A percentile compares a stretch with the other conserved stretches of the same genome.
Conservation (phyloP, 139 green algal species). For the Tetratostichococcus sp. region DNA sequence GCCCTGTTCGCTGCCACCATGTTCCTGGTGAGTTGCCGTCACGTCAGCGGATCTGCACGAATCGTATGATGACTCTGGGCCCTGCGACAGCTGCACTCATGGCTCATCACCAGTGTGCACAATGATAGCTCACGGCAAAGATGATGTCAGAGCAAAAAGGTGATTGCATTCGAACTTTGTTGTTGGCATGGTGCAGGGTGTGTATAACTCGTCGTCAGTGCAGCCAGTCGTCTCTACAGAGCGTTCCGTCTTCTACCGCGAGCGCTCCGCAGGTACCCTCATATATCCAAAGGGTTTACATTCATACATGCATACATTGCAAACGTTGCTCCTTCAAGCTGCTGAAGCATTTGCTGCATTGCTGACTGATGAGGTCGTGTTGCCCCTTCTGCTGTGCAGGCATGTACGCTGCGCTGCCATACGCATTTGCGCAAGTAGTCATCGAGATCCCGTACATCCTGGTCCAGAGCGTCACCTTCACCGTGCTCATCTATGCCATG, state of each 20-base stretch:
- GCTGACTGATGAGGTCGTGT: no score
- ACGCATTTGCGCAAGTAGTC: constrained; percentile 19
- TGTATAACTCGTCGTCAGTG: constrained; percentile 54
- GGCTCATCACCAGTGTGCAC: no score
- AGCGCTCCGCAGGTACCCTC: constrained; percentile 22
- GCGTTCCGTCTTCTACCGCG: constrained; percentile 56
- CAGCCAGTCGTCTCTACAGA: constrained; percentile 46
- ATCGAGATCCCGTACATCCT: constrained; percentile 42
- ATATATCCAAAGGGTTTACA: background rate
- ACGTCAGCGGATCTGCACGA: no score
- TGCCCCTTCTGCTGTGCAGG: background rate
- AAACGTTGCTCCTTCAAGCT: no score
- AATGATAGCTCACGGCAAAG: no score
- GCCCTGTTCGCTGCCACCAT: background rate
- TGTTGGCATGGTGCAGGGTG: constrained; percentile 2
- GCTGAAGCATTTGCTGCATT: no score
- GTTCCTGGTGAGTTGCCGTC: background rate
- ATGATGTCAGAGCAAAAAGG: no score
- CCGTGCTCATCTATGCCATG: constrained; percentile 19
- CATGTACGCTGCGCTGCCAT: constrained; percentile 8
- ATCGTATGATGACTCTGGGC: background rate
- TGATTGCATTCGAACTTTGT: no score
- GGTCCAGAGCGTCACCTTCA: constrained; percentile 34
- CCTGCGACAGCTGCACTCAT: background rate
- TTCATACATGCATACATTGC: background rate